These are phyloP conservation scores for Geotrichum reessii DNA, from an alignment of 1,139 yeast genomes.

Conservation along the genomic window DNA sequence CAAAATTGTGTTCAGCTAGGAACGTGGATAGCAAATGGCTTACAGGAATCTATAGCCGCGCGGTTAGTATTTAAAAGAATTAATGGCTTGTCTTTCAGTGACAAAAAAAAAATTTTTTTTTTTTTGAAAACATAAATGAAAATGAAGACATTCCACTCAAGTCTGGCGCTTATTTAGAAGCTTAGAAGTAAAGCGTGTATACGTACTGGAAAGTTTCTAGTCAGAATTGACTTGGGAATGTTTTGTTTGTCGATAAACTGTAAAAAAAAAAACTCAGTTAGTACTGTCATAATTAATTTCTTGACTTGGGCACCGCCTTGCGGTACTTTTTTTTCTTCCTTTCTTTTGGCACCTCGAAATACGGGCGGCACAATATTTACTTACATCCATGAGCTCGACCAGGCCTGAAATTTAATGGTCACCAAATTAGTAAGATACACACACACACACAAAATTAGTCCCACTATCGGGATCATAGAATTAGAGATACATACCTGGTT, in stretches of 20 bases:
- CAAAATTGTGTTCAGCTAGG: conserved; percentile 41
- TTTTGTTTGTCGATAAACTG: conserved; percentile 33
- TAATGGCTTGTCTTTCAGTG: background rate
- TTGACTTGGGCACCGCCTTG: no score
- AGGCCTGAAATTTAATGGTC: conserved; percentile 27
- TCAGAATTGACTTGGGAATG: conserved; percentile 51
- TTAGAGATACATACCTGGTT: conserved; percentile 39
- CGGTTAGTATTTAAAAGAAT: background rate
- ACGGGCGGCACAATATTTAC: conserved; percentile 6
- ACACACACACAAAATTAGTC: background rate
- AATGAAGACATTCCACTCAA: background rate
- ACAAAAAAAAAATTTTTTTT: background rate
- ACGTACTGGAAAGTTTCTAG: conserved; percentile 47
- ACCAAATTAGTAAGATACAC: background rate
- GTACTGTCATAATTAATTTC: background rate
- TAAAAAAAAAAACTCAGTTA: conserved; percentile 26
- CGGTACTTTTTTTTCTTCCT: no score
- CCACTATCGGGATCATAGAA: no score
- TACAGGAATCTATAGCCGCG: conserved; percentile 40
- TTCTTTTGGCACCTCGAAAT: background rate
- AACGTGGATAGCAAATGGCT: conserved; percentile 43
- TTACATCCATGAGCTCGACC: conserved; percentile 31
- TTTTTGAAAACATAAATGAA: background rate
- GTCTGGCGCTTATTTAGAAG: background rate
- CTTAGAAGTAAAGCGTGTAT: background rate